Percentiles rank a stretch among this genome's conserved stretches.
Conservation (phyloP, 1,284 basidiomycete genomes). For the Sutorius eximius region DNA sequence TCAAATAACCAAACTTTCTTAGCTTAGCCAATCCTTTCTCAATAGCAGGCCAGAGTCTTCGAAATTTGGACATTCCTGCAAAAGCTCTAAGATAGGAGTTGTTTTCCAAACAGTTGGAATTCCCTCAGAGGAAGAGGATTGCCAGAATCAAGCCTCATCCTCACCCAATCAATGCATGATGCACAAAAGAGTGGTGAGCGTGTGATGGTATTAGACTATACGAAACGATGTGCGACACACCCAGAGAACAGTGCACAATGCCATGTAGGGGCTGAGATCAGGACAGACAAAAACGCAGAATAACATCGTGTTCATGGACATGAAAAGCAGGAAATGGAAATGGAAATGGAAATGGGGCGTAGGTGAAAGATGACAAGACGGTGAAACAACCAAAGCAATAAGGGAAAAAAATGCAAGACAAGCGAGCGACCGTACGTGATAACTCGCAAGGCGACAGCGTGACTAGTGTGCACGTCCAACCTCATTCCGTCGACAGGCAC, state of each 20-base stretch:
- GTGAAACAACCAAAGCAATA: background rate
- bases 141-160: too few species aligned
- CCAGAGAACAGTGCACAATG: background rate
- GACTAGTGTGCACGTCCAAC: background rate
- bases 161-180: background rate
- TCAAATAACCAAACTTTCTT: too few species aligned
- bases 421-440: conserved; percentile 3
- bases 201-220: conserved; percentile 16
- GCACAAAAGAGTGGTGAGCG: conserved; percentile 14
- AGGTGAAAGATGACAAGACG: background rate
- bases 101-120: too few species aligned
- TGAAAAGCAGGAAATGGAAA: background rate
- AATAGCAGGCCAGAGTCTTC: too few species aligned
- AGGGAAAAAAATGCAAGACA: conserved; percentile 1
- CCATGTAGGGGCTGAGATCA: background rate
- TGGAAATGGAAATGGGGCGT: background rate
- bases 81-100: too few species aligned
- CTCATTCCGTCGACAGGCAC: conserved; percentile 1
- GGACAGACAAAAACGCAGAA: background rate
- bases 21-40: too few species aligned
- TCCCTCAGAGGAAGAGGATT: too few species aligned
- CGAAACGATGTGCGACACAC: conserved; percentile 1
- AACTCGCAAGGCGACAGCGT: conserved; percentile 1
- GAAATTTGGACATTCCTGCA: too few species aligned
- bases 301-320: background rate